Percentiles rank a stretch among this genome's conserved stretches.
Evolutionary conservation across 148 eudicot genomes (phyloP).

Genomic region (Rhododendron williamsianum): DNA sequence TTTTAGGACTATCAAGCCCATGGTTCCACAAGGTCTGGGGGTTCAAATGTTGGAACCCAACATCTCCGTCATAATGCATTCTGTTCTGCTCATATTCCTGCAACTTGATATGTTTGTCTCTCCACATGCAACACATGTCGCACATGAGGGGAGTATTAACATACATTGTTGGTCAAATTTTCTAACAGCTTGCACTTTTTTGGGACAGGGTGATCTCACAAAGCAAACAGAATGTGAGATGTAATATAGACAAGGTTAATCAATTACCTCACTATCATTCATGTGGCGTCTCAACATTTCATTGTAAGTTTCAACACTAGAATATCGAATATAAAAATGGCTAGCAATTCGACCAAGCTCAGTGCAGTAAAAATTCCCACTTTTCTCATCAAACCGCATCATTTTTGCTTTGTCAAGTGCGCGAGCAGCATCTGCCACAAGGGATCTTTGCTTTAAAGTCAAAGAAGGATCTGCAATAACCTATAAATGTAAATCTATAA

Average conservation of each 20-base stretch:
- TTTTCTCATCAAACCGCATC: slow-evolving; percentile 99
- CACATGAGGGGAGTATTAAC: not conserved
- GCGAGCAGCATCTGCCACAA: slow-evolving; percentile 93
- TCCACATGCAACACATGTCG: not conserved
- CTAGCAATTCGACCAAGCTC: slow-evolving; percentile 99
- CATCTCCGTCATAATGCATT: not conserved
- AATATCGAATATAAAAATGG: slow-evolving; percentile 95
- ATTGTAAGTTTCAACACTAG: slow-evolving; percentile 98
- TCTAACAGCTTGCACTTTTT: not conserved
- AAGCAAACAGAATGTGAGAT: not conserved
- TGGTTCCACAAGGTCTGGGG: not conserved
- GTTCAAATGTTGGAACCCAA: not conserved
- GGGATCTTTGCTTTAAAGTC: slow-evolving; percentile 87
- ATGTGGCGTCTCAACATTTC: slow-evolving; percentile 93
- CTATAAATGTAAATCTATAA: slow-evolving; percentile 29
- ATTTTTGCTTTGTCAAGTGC: slow-evolving; percentile 97
- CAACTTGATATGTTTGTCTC: not conserved
- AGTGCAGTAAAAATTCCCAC: slow-evolving; percentile 96
- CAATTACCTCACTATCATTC: slow-evolving; percentile 89
- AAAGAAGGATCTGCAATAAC: slow-evolving; percentile 95
- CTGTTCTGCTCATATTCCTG: not conserved
- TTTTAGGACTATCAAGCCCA: not conserved
- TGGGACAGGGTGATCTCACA: not conserved
- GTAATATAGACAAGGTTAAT: not conserved
- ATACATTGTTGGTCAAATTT: not conserved